Conservation (phyloP, 306 rosid species). For the Elaeagnus macrophylla region DNA sequence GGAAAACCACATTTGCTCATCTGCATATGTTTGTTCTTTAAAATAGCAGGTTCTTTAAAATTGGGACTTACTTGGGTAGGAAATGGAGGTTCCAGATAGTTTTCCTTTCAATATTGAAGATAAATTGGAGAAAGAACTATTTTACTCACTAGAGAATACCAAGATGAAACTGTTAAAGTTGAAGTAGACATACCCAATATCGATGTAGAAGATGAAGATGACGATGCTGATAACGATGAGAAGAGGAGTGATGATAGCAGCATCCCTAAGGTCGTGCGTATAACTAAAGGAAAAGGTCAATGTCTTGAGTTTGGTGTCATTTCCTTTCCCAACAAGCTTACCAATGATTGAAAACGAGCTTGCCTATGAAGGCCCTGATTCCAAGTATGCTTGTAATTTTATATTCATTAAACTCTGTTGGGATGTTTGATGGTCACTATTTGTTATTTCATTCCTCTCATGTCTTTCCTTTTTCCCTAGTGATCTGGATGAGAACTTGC, state of each 20-base stretch:
- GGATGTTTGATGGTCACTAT: background rate
- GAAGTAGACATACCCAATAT: conserved; percentile 60
- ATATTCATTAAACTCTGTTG: background rate
- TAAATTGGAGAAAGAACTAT: conserved; percentile 69
- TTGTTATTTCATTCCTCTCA: background rate
- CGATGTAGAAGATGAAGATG: conserved; percentile 27
- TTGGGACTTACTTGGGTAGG: conserved; percentile 14
- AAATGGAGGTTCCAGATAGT: conserved; percentile 23
- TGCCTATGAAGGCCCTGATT: conserved; percentile 82
- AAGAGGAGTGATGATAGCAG: conserved; percentile 32
- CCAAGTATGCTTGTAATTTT: conserved; percentile 35
- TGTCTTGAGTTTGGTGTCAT: conserved; percentile 70
- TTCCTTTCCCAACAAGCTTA: conserved; percentile 53
- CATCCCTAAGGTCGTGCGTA: conserved; percentile 62
- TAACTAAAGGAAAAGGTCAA: conserved; percentile 45
- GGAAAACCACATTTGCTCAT: too few relatives aligned
- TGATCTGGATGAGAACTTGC: conserved; percentile 82
- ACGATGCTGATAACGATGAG: conserved; percentile 19
- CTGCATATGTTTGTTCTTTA: too few relatives aligned
- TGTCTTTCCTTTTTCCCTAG: conserved; percentile 27
- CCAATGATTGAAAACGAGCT: conserved; percentile 52
- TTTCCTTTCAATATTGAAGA: conserved; percentile 78
- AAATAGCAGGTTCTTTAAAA: too few relatives aligned
- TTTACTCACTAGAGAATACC: conserved; percentile 43
- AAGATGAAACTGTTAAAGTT: conserved; percentile 58